A percentile compares a stretch with the other conserved stretches of the same genome.
Evolutionary conservation across 2,329 filamentous ascomycete species (phyloP).

Genomic region (Phaeosphaeria sp.): DNA sequence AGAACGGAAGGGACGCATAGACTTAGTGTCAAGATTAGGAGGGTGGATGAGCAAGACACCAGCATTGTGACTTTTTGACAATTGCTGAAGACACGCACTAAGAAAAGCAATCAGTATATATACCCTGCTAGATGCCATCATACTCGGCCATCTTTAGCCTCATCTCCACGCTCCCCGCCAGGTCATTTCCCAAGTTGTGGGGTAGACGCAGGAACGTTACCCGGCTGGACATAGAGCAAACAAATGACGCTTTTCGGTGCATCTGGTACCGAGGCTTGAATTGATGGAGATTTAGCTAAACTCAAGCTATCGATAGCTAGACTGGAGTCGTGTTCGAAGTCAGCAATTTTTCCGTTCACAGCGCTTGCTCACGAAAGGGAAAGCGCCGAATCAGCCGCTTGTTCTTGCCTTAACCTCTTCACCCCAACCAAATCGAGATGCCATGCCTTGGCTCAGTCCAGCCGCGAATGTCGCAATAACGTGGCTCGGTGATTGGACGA

Average conservation of each 20-base stretch:
- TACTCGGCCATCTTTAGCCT: conserved; percentile 19
- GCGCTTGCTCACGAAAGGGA: not conserved
- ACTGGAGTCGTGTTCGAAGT: not conserved
- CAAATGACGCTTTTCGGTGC: conserved; percentile 13
- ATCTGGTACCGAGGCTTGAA: conserved; percentile 9
- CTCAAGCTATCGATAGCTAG: not conserved
- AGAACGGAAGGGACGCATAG: conserved; percentile 7
- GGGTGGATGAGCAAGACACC: conserved; percentile 2
- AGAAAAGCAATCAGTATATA: not conserved
- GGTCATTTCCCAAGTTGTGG: conserved; percentile 28
- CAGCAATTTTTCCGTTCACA: not conserved
- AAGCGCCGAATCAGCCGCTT: not conserved
- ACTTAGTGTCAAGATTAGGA: conserved; percentile 10
- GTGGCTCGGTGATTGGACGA: conserved; percentile 14
- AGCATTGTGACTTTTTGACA: conserved; percentile 26
- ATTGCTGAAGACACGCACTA: too few relatives aligned
- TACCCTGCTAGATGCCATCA: not conserved
- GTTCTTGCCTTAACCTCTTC: not conserved
- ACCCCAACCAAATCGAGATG: conserved; percentile 5
- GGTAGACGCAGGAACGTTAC: conserved; percentile 1
- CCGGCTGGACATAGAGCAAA: not conserved
- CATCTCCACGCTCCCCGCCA: conserved; percentile 32
- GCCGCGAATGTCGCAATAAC: conserved; percentile 20
- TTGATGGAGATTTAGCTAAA: not conserved
- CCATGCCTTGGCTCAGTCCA: not conserved